Conservation (phyloP, 768 basidiomycete species). For the Chalciporus sphaerocephalus region DNA sequence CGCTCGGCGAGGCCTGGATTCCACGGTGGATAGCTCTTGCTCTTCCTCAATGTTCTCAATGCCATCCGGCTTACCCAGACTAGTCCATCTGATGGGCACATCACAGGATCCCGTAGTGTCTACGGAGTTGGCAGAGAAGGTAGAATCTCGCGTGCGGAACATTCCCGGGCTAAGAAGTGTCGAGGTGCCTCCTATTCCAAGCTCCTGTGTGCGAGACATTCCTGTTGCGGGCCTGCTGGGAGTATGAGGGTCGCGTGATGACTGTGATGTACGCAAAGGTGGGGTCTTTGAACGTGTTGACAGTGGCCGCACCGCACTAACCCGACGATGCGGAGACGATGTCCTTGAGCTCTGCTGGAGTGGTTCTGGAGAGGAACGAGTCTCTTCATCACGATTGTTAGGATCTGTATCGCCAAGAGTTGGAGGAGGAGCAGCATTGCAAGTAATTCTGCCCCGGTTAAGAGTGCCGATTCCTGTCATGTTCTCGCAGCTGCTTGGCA, state of each 20-base stretch:
- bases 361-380: slow-evolving; percentile 16
- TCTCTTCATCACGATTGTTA: slow-evolving; percentile 17
- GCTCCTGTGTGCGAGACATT: slow-evolving; percentile 19
- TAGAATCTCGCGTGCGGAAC: slow-evolving; percentile 59
- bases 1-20: slow-evolving; percentile 18
- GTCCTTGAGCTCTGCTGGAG: slow-evolving; percentile 19
- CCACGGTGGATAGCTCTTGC: slow-evolving; percentile 27
- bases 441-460: slow-evolving; percentile 23
- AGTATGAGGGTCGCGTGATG: slow-evolving; percentile 24
- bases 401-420: slow-evolving; percentile 10
- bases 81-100: slow-evolving; percentile 62
- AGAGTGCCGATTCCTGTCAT: slow-evolving; percentile 64
- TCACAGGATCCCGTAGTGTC: slow-evolving; percentile 44
- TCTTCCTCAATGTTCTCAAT: slow-evolving; percentile 36
- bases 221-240: slow-evolving; percentile 12
- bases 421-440: slow-evolving; percentile 16
- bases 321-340: slow-evolving; percentile 22
- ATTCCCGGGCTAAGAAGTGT: slow-evolving; percentile 51
- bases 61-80: slow-evolving; percentile 37
- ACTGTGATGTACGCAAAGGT: slow-evolving; percentile 33
- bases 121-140: slow-evolving; percentile 46
- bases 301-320: slow-evolving; percentile 30
- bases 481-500: slow-evolving; percentile 49
- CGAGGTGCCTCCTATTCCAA: slow-evolving; percentile 23
- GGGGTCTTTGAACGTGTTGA: slow-evolving; percentile 40